Base-by-base conservation (phyloP, 352 stramenopile species). In the Phytophthora niederhauseri region DNA sequence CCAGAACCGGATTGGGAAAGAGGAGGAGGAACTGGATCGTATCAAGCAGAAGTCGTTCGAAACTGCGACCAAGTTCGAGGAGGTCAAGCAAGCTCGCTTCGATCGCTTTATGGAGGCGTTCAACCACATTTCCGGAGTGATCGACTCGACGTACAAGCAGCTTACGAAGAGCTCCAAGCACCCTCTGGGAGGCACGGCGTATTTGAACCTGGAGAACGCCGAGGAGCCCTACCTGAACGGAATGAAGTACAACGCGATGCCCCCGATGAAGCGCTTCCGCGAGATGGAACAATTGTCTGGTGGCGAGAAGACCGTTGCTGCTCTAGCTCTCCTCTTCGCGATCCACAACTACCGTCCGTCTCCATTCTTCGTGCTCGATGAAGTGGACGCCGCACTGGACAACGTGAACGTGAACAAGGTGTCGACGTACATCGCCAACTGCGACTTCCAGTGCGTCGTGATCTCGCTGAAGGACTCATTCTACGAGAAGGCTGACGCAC, bases 341-440 rank as follows among this genome's bases (percentile, higher is more conserved):
- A 99, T 99, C 70, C 98, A 99, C 85, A 98, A 96, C 26, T 99
- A 97, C 69, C 93, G 90, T 0, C 94, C 93, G 6, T 97, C 95
- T 0, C 95, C 95, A 0, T 99, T 99, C 76, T 99, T 99, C 68
- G 97, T 99, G 19, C 98, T 99, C 76, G 98, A 99, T 77, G 98
- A 99, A 85, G 97, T 99, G 24, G 98, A 99, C 85, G 98, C 98
- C 3, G 98, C 98, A 12, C 78, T 99, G 28, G 98, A 99, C 82
- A 99, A 99, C 70, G 96, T 99, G 57, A 99, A 99, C 74, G 97
- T 99, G 52, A 97, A 98, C 76, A 99, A 99, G 73, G 96, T 99
- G 1, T 98, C 94, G 53, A 98, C 96, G 45, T 99, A 99, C 75
- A 98, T 99, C 60, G 83, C 92, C 19, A 97, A 97, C 61, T 92